Evolutionary conservation across 2,329 filamentous ascomycete genomes (phyloP).

Genomic region (Sphaceloma murrayae): DNA sequence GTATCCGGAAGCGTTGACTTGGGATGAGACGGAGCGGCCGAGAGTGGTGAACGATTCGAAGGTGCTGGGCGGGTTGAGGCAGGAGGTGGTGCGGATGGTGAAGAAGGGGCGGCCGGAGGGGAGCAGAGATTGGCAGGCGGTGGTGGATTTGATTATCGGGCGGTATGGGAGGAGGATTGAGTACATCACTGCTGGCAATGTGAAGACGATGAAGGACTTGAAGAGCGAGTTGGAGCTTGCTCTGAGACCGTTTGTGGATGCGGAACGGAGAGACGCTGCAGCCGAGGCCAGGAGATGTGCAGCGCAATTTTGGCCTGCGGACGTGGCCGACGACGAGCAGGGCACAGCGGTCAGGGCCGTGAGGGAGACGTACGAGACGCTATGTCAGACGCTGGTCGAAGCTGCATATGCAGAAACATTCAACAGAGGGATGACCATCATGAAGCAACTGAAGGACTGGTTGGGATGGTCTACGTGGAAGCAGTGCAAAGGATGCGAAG

Average conservation of each 20-base stretch:
- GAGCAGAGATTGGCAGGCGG: constrained; percentile 54
- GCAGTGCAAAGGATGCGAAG: constrained; percentile 43
- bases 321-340: constrained; percentile 18
- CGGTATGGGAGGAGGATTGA: constrained; percentile 51
- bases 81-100: constrained; percentile 39
- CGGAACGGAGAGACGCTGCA: constrained; percentile 28
- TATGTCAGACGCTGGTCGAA: constrained; percentile 30
- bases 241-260: constrained; percentile 34
- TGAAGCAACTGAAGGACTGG: constrained; percentile 38
- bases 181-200: constrained; percentile 24
- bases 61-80: constrained; percentile 32
- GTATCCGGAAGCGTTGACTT: constrained; percentile 31
- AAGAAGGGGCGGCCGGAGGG: constrained; percentile 20
- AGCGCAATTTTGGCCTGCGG: constrained; percentile 32
- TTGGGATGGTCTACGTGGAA: constrained; percentile 55
- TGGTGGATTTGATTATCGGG: constrained; percentile 55
- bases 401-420: constrained; percentile 19
- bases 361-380: constrained; percentile 24
- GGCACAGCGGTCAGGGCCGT: constrained; percentile 26
- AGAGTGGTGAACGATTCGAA: constrained; percentile 32
- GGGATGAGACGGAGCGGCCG: constrained; percentile 28
- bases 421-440: constrained; percentile 24
- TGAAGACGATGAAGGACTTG: constrained; percentile 22
- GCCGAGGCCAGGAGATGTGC: constrained; percentile 41
- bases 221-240: constrained; percentile 25